Evolutionary conservation across 257 asterid genomes (phyloP), one percentile per base, ranked within the genome.

Genomic region (Marsdenia floribunda): DNA sequence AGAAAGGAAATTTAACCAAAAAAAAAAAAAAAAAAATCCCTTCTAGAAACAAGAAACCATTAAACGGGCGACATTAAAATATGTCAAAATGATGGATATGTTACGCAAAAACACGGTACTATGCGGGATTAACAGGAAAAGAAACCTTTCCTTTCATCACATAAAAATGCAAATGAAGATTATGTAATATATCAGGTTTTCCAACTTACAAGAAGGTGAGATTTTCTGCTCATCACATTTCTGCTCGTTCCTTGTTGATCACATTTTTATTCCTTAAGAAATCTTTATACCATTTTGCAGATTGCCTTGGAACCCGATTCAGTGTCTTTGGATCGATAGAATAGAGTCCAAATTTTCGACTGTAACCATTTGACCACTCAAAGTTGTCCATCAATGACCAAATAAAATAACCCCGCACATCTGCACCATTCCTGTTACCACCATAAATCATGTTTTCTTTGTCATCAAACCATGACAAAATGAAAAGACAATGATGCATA

Each of bases 381-480:
- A 84, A 92, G 64, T 87, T 80, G 73, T 92, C 97, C 94, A 90
- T 81, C 89, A 90, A 82, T 46, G 89, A 85, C 98, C 98, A 92
- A 64, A 92, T 74, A 42, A 88, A 85, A 72, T 92, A 92, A 16
- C 96, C 96, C 3, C 93, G 85, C 35, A 90, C 93, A 64, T 92
- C 90, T 3, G 90, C 92, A 9, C 92, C 96, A 0, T 86, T 77
- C 78, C 90, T 91, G 80, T 60, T 75, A 71, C 69, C 47, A 53
- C 33, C 33, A 29, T 29, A 29, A 0, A 29, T 29, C 33, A 29
- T 29, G 33, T 29, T 29, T 29, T 29, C 33, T 29, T 29, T 29
- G 33, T 40, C 13, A 6, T 55, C 24, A 57, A 13, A 12, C 0
- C 33, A 21, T 3, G 29, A 67, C 3, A 9, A 1, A 67, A 44